These are phyloP conservation scores for Spergularia bocconei DNA, from an alignment of 148 eudicot genomes.

Conservation along the genomic window DNA sequence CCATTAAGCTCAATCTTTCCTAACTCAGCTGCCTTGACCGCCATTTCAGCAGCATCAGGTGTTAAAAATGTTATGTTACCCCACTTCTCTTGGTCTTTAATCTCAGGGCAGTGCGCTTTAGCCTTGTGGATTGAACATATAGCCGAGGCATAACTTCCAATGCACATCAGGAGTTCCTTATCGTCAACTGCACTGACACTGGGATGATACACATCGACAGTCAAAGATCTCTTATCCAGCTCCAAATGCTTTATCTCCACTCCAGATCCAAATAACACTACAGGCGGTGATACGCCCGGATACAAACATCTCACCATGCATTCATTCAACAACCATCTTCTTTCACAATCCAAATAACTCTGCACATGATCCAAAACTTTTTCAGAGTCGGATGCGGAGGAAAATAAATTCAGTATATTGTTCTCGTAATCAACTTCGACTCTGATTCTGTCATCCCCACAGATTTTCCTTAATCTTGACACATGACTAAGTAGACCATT, in stretches of 20 bases:
- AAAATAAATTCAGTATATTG: constrained; percentile 54
- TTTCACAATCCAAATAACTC: constrained; percentile 50
- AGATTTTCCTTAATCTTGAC: constrained; percentile 42
- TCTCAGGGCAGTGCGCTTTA: constrained; percentile 35
- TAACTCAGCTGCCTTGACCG: constrained; percentile 46
- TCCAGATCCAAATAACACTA: constrained; percentile 88
- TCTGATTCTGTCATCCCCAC: constrained; percentile 59
- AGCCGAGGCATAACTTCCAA: constrained; percentile 50
- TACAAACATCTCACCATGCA: constrained; percentile 73
- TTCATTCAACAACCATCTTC: constrained; percentile 60
- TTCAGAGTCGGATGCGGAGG: constrained; percentile 51
- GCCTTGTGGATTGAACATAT: constrained; percentile 64
- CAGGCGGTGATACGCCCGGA: constrained; percentile 54
- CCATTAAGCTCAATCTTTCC: constrained; percentile 43
- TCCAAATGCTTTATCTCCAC: constrained; percentile 91
- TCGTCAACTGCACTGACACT: constrained; percentile 48
- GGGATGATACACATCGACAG: constrained; percentile 62
- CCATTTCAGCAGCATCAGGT: constrained; percentile 74
- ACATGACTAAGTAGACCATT: constrained; percentile 40
- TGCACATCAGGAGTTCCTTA: constrained; percentile 56
- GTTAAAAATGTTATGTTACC: constrained; percentile 75
- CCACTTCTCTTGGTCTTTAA: constrained; percentile 67
- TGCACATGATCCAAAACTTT: constrained; percentile 40
- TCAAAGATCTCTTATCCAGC: constrained; percentile 75
- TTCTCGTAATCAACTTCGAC: constrained; percentile 62